phyloP scores from a whole-genome alignment of 1,284 basidiomycete species.

The Testicularia cyperi region DNA sequence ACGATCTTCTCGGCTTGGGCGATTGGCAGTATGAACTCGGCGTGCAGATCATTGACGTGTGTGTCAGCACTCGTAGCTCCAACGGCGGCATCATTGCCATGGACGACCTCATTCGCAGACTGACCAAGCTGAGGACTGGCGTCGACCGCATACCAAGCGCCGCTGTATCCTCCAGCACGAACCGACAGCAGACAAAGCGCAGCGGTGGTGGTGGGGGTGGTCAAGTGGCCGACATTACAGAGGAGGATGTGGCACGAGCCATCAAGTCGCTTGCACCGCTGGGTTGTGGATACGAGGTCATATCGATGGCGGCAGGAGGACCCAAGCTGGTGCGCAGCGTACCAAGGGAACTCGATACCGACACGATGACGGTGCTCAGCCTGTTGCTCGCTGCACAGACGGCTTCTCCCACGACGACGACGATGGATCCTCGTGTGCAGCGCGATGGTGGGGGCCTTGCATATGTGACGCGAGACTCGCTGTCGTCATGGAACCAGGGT shows the following conservation, averaged over 20 bases:
- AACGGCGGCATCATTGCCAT: slow-evolving; percentile 92
- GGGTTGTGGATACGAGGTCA: slow-evolving; percentile 82
- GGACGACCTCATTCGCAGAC: slow-evolving; percentile 76
- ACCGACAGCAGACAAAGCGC: neutral
- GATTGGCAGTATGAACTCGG: slow-evolving; percentile 96
- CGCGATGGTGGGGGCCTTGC: too few species aligned
- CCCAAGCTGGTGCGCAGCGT: slow-evolving; percentile 61
- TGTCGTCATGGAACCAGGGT: slow-evolving; percentile 68
- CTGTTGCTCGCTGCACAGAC: slow-evolving; percentile 63
- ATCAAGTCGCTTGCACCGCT: slow-evolving; percentile 85
- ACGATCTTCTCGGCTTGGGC: slow-evolving; percentile 75
- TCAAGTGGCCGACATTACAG: slow-evolving; percentile 64
- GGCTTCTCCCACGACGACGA: too few species aligned
- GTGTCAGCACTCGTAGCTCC: slow-evolving; percentile 79
- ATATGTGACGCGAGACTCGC: slow-evolving; percentile 66
- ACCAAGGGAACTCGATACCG: slow-evolving; percentile 60
- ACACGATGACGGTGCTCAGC: slow-evolving; percentile 60
- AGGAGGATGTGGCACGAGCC: slow-evolving; percentile 80
- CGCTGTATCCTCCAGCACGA: neutral
- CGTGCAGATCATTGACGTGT: slow-evolving; percentile 95
- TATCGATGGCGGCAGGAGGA: slow-evolving; percentile 66
- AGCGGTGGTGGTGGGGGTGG: neutral
- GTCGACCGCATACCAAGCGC: slow-evolving; percentile 48
- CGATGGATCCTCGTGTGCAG: too few species aligned
- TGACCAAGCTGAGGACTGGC: slow-evolving; percentile 73